phyloP scores from a whole-genome alignment of 257 asterid species.

The Solanum boliviense region DNA sequence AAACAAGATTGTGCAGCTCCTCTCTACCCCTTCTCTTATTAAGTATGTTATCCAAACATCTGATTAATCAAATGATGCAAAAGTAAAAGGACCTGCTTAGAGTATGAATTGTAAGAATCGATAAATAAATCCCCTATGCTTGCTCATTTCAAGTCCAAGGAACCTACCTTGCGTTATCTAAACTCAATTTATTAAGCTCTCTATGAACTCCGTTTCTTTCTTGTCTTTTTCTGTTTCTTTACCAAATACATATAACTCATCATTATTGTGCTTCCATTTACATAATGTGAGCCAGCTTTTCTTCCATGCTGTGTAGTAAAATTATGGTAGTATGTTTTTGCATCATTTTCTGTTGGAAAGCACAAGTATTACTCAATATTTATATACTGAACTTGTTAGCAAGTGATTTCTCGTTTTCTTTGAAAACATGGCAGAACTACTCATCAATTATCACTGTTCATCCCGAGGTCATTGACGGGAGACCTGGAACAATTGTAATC shows the following conservation, averaged over 20 bases:
- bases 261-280: background rate
- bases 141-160: background rate
- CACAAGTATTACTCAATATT: background rate
- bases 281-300: background rate
- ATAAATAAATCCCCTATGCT: background rate
- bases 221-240: background rate
- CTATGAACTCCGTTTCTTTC: background rate
- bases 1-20: background rate
- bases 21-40: background rate
- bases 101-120: background rate
- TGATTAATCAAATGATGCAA: background rate
- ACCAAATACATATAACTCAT: background rate
- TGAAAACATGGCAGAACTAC: slow-evolving; percentile 3
- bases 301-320: background rate
- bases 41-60: background rate
- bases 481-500: slow-evolving; percentile 8
- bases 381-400: background rate
- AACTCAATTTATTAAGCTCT: background rate
- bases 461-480: slow-evolving; percentile 6
- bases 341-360: background rate
- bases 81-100: background rate
- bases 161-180: background rate
- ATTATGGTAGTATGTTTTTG: background rate
- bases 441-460: slow-evolving; percentile 3
- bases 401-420: background rate